phyloP scores from a whole-genome alignment of 257 asterid genomes.

The Solanum clarkiae region DNA sequence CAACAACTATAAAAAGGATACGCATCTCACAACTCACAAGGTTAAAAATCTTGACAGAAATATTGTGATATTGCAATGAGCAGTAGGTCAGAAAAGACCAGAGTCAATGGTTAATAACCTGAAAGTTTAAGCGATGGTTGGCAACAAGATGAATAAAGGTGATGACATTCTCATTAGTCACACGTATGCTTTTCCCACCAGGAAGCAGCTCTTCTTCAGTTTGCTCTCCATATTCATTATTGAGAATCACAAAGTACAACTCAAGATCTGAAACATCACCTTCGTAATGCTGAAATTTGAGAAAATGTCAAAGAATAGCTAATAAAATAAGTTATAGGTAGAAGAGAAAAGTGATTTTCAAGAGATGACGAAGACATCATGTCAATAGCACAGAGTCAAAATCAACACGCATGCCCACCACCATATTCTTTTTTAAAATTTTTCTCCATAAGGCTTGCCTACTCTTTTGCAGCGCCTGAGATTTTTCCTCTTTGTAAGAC shows the following conservation, averaged over 20 bases:
- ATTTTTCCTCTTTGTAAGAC: neutral
- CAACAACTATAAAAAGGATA: neutral
- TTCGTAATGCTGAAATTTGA: slow-evolving; percentile 55
- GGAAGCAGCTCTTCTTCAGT: slow-evolving; percentile 89
- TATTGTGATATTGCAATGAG: neutral
- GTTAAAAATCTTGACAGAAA: neutral
- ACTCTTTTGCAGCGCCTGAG: neutral
- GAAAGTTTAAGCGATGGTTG: slow-evolving; percentile 88
- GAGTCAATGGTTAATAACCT: slow-evolving; percentile 26
- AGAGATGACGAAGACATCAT: neutral
- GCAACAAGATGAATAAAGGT: slow-evolving; percentile 90
- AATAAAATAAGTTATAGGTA: neutral
- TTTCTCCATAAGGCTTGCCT: neutral
- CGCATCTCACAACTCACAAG: neutral
- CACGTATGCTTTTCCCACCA: slow-evolving; percentile 70
- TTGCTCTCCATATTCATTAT: slow-evolving; percentile 95
- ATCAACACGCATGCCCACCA: neutral
- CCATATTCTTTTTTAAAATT: neutral
- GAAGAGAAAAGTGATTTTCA: neutral
- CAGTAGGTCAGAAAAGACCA: neutral
- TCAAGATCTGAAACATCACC: slow-evolving; percentile 76
- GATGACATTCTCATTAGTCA: slow-evolving; percentile 87
- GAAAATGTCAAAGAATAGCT: slow-evolving; percentile 1
- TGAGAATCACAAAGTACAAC: slow-evolving; percentile 76
- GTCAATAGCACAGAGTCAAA: neutral